These are phyloP conservation scores for Tetrapyrgos nigripes DNA, from an alignment of 1,284 basidiomycete genomes.

Conservation along the genomic window DNA sequence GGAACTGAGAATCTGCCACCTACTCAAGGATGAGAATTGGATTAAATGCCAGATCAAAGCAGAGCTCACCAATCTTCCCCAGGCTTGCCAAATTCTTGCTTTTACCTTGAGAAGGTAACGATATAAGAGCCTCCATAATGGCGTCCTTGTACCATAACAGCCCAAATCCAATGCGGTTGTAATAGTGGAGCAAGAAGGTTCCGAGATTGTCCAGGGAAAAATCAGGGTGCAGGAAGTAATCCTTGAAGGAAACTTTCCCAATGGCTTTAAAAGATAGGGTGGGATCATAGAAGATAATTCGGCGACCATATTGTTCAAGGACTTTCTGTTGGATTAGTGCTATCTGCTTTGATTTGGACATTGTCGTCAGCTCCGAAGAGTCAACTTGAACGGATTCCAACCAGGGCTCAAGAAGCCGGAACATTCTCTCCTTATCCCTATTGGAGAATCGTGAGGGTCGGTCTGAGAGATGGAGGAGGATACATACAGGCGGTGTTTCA, in stretches of 20 bases:
- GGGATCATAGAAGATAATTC: conserved; percentile 33
- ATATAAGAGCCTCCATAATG: conserved; percentile 33
- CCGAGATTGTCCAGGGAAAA: conserved; percentile 30
- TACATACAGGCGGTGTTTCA: conserved; percentile 26
- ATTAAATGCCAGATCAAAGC: background rate
- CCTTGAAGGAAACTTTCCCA: conserved; percentile 35
- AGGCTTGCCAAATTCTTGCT: background rate
- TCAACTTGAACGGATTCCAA: conserved; percentile 11
- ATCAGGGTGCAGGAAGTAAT: conserved; percentile 33
- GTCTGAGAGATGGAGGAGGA: background rate
- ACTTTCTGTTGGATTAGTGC: background rate
- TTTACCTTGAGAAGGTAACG: background rate
- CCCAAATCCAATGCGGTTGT: conserved; percentile 14
- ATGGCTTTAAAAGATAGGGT: conserved; percentile 30
- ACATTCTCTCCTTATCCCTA: conserved; percentile 16
- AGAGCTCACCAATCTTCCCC: conserved; percentile 19
- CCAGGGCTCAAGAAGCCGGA: conserved; percentile 4
- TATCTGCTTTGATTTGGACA: background rate
- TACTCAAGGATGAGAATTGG: conserved; percentile 10
- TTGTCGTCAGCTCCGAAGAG: no score
- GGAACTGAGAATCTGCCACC: conserved; percentile 23
- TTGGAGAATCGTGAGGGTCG: background rate
- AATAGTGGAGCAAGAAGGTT: conserved; percentile 14
- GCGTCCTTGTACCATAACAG: conserved; percentile 37
- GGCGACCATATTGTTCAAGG: conserved; percentile 27